These are phyloP conservation scores for Glarea lozoyensis DNA, from an alignment of 495 filamentous ascomycete species.

Conservation along the genomic window DNA sequence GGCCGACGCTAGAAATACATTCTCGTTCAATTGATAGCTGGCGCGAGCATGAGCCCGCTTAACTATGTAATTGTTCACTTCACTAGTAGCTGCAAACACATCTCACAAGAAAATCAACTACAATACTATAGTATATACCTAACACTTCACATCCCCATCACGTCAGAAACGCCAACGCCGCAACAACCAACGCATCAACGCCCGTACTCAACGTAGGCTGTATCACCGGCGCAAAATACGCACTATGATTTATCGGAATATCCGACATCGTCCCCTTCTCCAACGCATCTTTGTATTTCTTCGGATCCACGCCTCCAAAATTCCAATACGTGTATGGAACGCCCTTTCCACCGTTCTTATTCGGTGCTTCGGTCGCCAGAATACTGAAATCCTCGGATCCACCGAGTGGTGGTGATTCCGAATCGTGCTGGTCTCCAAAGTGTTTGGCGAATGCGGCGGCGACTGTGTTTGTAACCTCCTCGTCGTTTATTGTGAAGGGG, in stretches of 20 bases:
- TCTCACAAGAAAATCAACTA: too few species aligned
- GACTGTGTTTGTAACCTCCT: constrained; percentile 27
- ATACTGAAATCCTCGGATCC: constrained; percentile 49
- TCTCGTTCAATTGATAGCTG: too few species aligned
- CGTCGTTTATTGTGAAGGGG: constrained; percentile 47
- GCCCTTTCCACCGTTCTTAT: constrained; percentile 23
- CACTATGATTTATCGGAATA: constrained; percentile 49
- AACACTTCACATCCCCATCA: constrained; percentile 3
- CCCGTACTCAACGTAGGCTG: constrained; percentile 49
- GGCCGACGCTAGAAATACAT: too few species aligned
- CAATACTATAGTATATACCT: too few species aligned
- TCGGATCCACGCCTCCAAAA: constrained; percentile 39
- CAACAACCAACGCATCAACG: constrained; percentile 45
- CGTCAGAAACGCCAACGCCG: constrained; percentile 43
- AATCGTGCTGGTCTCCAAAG: constrained; percentile 28
- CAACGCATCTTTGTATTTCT: constrained; percentile 21
- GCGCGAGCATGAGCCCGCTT: too few species aligned
- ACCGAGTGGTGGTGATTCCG: constrained; percentile 17
- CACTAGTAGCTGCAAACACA: too few species aligned
- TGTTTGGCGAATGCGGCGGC: constrained; percentile 31
- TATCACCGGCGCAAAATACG: constrained; percentile 51
- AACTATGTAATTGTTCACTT: too few species aligned
- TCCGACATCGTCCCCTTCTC: constrained; percentile 30
- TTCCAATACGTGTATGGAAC: constrained; percentile 47
- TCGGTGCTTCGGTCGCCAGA: constrained; percentile 35